A percentile compares a stretch with the other conserved stretches of the same genome.
Evolutionary conservation across 108 stramenopile species (phyloP).

Genomic region (Fistulifera pelliculosa): DNA sequence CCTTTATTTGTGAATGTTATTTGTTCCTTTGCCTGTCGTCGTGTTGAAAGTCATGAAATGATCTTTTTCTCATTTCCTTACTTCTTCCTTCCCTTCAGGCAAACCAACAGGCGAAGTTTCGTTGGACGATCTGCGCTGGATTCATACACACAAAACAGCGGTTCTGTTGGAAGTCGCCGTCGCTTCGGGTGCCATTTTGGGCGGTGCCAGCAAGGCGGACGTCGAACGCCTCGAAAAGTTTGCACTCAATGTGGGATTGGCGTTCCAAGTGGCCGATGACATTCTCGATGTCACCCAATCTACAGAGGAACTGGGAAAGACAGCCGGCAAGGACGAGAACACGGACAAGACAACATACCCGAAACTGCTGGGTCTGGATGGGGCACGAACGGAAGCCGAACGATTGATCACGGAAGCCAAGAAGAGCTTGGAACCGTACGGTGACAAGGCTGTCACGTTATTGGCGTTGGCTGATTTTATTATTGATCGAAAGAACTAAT

Average conservation of each 20-base stretch:
- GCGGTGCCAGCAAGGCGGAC: slow-evolving; percentile 83
- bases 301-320: slow-evolving; percentile 91
- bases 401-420: slow-evolving; percentile 83
- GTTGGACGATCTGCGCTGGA: slow-evolving; percentile 91
- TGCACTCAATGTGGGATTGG: slow-evolving; percentile 91
- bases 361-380: slow-evolving; percentile 90
- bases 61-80: no score
- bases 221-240: slow-evolving; percentile 81
- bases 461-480: slow-evolving; percentile 91
- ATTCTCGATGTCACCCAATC: slow-evolving; percentile 93
- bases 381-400: slow-evolving; percentile 78
- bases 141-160: slow-evolving; percentile 95
- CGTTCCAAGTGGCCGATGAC: slow-evolving; percentile 97
- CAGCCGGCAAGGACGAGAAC: slow-evolving; percentile 89
- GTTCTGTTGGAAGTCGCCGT: slow-evolving; percentile 88
- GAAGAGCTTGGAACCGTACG: slow-evolving; percentile 74
- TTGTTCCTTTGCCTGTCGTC: no score
- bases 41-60: no score
- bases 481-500: slow-evolving; percentile 86
- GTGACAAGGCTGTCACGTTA: slow-evolving; percentile 78
- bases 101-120: slow-evolving; percentile 64
- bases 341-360: slow-evolving; percentile 92
- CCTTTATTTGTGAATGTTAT: no score
- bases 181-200: slow-evolving; percentile 85
- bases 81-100: no score